A percentile compares a stretch with the other conserved stretches of the same genome.
phyloP scores from a whole-genome alignment of 2,329 filamentous ascomycete species.

The Purpureocillium lavendulum region DNA sequence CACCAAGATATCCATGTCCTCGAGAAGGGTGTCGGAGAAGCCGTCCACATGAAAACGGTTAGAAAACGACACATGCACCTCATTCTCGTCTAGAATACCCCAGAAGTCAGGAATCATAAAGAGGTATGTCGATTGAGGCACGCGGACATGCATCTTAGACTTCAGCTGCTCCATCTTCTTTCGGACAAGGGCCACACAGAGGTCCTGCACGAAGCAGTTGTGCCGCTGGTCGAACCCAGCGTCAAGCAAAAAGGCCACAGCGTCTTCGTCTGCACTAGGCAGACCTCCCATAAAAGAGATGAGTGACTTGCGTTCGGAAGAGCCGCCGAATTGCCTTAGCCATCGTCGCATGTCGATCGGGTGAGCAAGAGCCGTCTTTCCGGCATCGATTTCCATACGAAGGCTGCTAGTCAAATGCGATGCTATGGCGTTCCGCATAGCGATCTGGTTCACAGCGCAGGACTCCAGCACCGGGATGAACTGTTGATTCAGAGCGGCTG shows the following conservation, averaged over 20 bases:
- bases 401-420: slow-evolving; percentile 42
- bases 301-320: slow-evolving; percentile 26
- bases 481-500: slow-evolving; percentile 55
- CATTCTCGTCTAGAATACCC: slow-evolving; percentile 49
- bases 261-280: slow-evolving; percentile 40
- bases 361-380: slow-evolving; percentile 41
- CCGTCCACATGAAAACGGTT: slow-evolving; percentile 49
- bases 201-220: slow-evolving; percentile 38
- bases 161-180: slow-evolving; percentile 45
- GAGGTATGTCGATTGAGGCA: slow-evolving; percentile 52
- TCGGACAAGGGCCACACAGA: slow-evolving; percentile 37
- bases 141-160: slow-evolving; percentile 48
- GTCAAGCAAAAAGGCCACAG: slow-evolving; percentile 45
- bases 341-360: slow-evolving; percentile 45
- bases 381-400: slow-evolving; percentile 38
- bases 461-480: slow-evolving; percentile 61
- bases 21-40: slow-evolving; percentile 43
- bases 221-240: slow-evolving; percentile 48
- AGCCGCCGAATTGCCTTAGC: slow-evolving; percentile 33
- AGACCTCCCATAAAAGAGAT: slow-evolving; percentile 41
- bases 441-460: slow-evolving; percentile 35
- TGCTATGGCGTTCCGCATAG: slow-evolving; percentile 40
- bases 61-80: slow-evolving; percentile 63
- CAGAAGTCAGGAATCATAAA: slow-evolving; percentile 63
- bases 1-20: slow-evolving; percentile 55